These are phyloP conservation scores for Malassezia caprae DNA, from an alignment of 1,284 basidiomycete genomes.

Conservation along the genomic window DNA sequence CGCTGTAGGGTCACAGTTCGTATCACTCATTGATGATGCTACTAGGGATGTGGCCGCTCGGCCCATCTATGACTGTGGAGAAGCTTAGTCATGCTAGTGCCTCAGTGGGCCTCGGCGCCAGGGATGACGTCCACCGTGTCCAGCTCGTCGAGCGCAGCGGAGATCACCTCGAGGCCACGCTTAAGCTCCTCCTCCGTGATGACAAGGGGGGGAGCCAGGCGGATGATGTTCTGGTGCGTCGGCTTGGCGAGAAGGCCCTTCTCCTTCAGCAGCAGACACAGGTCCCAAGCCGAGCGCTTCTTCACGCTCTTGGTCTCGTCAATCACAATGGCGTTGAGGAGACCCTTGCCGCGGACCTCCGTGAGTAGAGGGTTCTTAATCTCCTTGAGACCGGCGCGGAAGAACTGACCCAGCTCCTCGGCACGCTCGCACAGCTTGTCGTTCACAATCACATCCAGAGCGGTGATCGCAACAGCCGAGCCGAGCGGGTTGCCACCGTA, in stretches of 20 bases:
- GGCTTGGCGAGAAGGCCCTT: constrained; percentile 87
- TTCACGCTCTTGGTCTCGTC: constrained; percentile 67
- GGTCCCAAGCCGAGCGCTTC: constrained; percentile 82
- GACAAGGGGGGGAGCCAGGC: constrained; percentile 88
- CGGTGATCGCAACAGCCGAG: constrained; percentile 84
- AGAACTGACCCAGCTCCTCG: constrained; percentile 65
- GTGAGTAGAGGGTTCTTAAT: constrained; percentile 56
- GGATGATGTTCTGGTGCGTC: constrained; percentile 90
- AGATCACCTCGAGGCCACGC: constrained; percentile 67
- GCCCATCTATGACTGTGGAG: not conserved
- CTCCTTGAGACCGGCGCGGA: constrained; percentile 50
- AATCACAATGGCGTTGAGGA: constrained; percentile 89
- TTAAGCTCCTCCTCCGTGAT: constrained; percentile 74
- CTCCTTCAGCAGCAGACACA: constrained; percentile 83
- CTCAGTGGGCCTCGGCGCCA: constrained; percentile 23
- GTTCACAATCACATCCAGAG: constrained; percentile 74
- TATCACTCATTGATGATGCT: not conserved
- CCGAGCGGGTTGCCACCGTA: constrained; percentile 74
- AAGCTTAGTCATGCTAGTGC: not conserved
- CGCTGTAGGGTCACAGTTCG: not conserved
- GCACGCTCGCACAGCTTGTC: constrained; percentile 76
- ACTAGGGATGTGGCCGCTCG: not conserved
- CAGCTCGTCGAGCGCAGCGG: constrained; percentile 65
- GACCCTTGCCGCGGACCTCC: constrained; percentile 69
- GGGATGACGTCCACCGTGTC: constrained; percentile 53